Base-by-base conservation (phyloP, 2,329 filamentous ascomycete species). In the Sporothrix schenckii region DNA sequence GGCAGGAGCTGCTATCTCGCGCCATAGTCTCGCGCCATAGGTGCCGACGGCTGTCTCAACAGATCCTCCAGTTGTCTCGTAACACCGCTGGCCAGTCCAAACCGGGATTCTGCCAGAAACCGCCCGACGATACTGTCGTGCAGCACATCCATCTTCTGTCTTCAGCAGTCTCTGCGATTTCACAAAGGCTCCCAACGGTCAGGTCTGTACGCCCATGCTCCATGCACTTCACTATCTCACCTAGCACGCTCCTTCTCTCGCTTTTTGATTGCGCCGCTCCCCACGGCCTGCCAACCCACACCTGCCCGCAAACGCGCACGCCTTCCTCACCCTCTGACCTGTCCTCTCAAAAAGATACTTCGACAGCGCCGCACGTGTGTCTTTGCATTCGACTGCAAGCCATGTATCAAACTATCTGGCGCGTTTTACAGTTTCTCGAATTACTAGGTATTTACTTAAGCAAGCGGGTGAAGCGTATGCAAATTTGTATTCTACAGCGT, bases 291-390 rank as follows among this genome's bases (percentile, higher is more conserved):
- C 56, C 39, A 21, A 47, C n/a, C 30, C 16, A n/a, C 30, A 34
- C 27, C 54, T 52, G 63, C 61, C 27, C 30, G 63, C 44, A 52
- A 50, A 50, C 47, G 9, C 34, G 44, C 47, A 16, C 24, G 3
- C 19, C 10, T 16, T 66, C 16, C 47, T 11, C 19, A 19, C 47
- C 19, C 9, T 39, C 44, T 13, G 5, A 19, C 24, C 27, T 27
- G 34, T 47, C 27, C 7, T 7, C 52, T 41, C 54, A 14, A 39
- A 56, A 68, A 24, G 53, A 19, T 63, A 69, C 68, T 60, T 69
- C 10, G 16, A 5, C 47, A 53, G 47, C 68, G 21, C 41, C 11
- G 11, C 7, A 7, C 49, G 47, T 41, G 68, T 54, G 66, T 63
- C 68, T 41, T 69, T 24, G 14, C 19, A 53, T n/a, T 3, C 19